Conservation (phyloP, 176 grass and related monocot genomes). For the Themeda triandra region DNA sequence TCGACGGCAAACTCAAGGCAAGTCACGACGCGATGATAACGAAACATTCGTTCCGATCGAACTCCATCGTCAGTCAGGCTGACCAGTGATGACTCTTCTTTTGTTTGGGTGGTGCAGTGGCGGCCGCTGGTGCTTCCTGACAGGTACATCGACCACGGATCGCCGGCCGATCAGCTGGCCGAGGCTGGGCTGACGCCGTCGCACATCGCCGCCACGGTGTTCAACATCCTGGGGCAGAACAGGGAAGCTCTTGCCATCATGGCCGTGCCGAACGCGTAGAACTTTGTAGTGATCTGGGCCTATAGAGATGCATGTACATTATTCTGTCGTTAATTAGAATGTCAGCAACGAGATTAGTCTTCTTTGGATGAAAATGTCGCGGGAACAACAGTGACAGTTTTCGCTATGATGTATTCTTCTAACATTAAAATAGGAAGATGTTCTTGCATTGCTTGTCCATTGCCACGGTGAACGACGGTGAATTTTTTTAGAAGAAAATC, state of each 20-base stretch:
- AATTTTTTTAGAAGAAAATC: no score
- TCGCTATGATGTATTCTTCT: neutral
- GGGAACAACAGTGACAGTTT: neutral
- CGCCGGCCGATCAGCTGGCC: slow-evolving; percentile 80
- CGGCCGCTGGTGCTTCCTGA: slow-evolving; percentile 90
- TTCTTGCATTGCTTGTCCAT: neutral
- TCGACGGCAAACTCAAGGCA: slow-evolving; percentile 85
- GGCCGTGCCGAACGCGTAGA: slow-evolving; percentile 45
- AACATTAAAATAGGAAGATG: neutral
- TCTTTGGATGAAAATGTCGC: slow-evolving; percentile 11
- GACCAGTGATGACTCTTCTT: neutral
- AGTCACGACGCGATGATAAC: neutral
- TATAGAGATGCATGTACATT: slow-evolving; percentile 34
- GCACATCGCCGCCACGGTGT: slow-evolving; percentile 92
- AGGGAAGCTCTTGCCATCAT: slow-evolving; percentile 88
- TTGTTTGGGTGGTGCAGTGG: slow-evolving; percentile 57
- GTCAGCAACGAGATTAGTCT: slow-evolving; percentile 6
- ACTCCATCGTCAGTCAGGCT: neutral
- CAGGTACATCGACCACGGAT: slow-evolving; percentile 85
- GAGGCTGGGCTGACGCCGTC: slow-evolving; percentile 85
- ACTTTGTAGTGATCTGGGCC: neutral
- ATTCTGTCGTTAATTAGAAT: slow-evolving; percentile 25
- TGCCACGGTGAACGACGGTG: neutral
- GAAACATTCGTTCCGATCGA: neutral
- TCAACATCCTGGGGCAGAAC: slow-evolving; percentile 84